Evolutionary conservation across 257 asterid genomes (phyloP), one percentile per base, ranked within the genome.

Genomic region (Cordia subcordata): DNA sequence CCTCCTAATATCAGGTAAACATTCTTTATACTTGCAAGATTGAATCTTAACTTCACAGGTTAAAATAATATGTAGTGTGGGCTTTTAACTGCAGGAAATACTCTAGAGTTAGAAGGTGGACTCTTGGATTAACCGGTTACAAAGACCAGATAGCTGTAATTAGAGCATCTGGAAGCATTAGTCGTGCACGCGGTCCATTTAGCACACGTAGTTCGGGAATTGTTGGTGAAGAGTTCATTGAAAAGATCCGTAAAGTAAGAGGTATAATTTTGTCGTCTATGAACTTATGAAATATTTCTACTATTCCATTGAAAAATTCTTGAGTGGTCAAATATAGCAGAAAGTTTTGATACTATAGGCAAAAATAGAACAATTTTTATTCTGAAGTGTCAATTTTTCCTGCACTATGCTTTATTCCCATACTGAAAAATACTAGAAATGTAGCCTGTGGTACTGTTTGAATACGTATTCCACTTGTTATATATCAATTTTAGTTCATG

Each of bases 101-200:
- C 76, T 58, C 86, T 58, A 76, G 85, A 61, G 88, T 88, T 74
- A 82, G 73, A 79, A 79, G 74, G 74, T 78, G 99, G 97, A 92
- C 96, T 66, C 78, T 88, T 46, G 96, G 96, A 63, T 79, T 88
- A 78, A 65, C 89, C 35, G 96, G 99, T 67, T 70, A 68, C 53
- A 69, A 70, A 72, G 85, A 86, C 68, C 77, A 79, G 74, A 86
- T 92, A 73, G 99, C 96, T 63, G 63, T 92, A 51, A 84, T 92
- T 69, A 85, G 99, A 77, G 96, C 99, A 75, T 92, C 99, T 23
- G 99, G 99, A 66, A 79, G 89, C 81, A 92, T 92, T 73, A 88
- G 94, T 71, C 95, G 97, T 22, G 67, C 79, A 50, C 79, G 79
- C 40, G 76, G 96, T 70, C 78, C 82, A 53, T 62, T 88, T 55